Base-by-base conservation (phyloP, 164 flowering plant genomes). In the Sedum album region DNA sequence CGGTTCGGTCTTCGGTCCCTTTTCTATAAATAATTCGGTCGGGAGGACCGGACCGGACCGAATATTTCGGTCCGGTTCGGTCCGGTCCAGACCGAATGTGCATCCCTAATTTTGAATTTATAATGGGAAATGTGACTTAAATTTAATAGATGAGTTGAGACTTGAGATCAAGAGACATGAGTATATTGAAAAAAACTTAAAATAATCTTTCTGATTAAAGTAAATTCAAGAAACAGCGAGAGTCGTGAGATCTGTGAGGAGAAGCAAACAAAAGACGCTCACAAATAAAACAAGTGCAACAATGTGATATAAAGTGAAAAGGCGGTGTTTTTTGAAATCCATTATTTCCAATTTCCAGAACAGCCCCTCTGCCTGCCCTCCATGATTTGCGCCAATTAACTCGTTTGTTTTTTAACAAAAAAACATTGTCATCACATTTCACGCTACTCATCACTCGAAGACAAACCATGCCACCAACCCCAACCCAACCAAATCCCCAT, bases 331-430 rank as follows among this genome's bases (percentile, higher is more conserved):
- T 49, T 4, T 49, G 23, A 20, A 49, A 20, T n/a, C 2, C 13
- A 42, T 10, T 49, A 20, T n/a, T 21, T 49, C 6, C n/a, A 46
- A 20, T 49, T n/a, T 49, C 57, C 38, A 35, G 7, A 49, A 49
- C n/a, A 49, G 25, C 57, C n/a, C 25, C 57, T 21, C 23, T 18
- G 23, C 57, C 57, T 6, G n/a, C 25, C 25, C 57, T 49, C 57
- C 57, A 49, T n/a, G n/a, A 49, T 49, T 49, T 49, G 57, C 57
- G 57, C 57, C 13, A 49, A 49, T 49, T 49, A 42, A 42, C 48
- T 42, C 0, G 13, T 42, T 8, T 8, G 38, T 44, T 11, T n/a
- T 20, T 20, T 5, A 49, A 49, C 23, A n/a, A 21, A 49, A 14
- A 25, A 49, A 49, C 6, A 20, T n/a, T 49, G 11, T 49, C 25